Evolutionary conservation across 257 asterid species (phyloP).

Genomic region (Handroanthus guayacan): DNA sequence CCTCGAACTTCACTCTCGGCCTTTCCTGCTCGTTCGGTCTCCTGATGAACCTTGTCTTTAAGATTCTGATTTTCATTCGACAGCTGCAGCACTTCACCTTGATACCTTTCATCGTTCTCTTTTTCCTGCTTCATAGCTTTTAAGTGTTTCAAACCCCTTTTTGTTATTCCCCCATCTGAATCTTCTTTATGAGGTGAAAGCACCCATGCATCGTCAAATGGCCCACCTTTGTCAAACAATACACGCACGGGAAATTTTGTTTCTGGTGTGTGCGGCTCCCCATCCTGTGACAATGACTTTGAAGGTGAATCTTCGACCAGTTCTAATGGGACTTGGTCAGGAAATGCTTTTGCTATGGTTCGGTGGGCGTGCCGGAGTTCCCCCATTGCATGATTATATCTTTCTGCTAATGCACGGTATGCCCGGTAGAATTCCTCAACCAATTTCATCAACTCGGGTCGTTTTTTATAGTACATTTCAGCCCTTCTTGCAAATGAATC

Average conservation of each 20-base stretch:
- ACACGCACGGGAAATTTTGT: constrained; percentile 43
- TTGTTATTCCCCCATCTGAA: constrained; percentile 36
- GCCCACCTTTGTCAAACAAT: constrained; percentile 48
- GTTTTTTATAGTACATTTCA: constrained; percentile 91
- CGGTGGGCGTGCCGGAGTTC: constrained; percentile 92
- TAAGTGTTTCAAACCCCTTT: constrained; percentile 34
- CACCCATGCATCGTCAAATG: constrained; percentile 39
- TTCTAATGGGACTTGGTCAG: constrained; percentile 72
- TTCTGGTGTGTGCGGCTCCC: constrained; percentile 64
- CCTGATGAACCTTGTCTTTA: constrained; percentile 57
- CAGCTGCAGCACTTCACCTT: constrained; percentile 46
- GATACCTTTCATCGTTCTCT: constrained; percentile 40
- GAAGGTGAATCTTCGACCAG: constrained; percentile 74
- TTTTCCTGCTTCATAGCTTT: constrained; percentile 42
- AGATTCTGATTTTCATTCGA: constrained; percentile 58
- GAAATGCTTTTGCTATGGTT: constrained; percentile 86
- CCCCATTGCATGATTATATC: constrained; percentile 84
- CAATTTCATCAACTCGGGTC: constrained; percentile 91
- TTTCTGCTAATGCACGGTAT: constrained; percentile 88
- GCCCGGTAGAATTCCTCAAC: constrained; percentile 95
- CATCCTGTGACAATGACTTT: constrained; percentile 44
- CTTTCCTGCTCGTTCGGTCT: constrained; percentile 62
- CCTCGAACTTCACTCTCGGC: constrained; percentile 68
- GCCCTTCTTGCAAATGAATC: constrained; percentile 97
- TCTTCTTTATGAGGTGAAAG: constrained; percentile 34